Evolutionary conservation across 2,329 filamentous ascomycete genomes (phyloP).

Genomic region (Xylariaceae sp.): DNA sequence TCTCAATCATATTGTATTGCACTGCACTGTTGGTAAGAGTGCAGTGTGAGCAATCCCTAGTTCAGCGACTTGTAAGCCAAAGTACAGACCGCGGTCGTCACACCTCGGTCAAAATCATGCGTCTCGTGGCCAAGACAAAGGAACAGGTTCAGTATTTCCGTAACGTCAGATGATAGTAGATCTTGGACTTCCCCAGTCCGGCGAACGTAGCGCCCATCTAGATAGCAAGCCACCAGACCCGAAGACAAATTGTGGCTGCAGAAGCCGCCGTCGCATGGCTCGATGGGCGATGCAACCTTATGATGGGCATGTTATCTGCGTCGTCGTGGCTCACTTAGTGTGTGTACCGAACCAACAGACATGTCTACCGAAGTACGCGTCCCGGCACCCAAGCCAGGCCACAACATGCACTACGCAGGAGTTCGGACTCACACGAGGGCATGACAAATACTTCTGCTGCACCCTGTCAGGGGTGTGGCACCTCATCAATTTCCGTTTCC

Average conservation of each 20-base stretch:
- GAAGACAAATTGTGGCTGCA: slow-evolving; percentile 32
- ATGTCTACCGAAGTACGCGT: no score
- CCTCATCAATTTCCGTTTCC: slow-evolving; percentile 10
- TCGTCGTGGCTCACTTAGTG: slow-evolving; percentile 3
- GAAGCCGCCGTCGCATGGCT: slow-evolving; percentile 30
- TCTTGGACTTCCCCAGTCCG: slow-evolving; percentile 12
- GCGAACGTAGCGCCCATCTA: slow-evolving; percentile 26
- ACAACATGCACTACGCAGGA: not conserved
- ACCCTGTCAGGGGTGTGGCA: slow-evolving; percentile 12
- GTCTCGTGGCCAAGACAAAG: no score
- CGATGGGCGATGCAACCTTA: slow-evolving; percentile 29
- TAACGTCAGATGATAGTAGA: not conserved
- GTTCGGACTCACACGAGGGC: not conserved
- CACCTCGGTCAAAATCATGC: not conserved
- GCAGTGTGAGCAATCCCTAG: not conserved
- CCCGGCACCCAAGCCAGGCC: no score
- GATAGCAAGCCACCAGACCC: slow-evolving; percentile 28
- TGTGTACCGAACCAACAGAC: no score
- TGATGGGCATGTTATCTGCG: slow-evolving; percentile 20
- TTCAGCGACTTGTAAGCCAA: not conserved
- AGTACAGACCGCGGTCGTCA: not conserved
- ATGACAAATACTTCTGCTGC: slow-evolving; percentile 16
- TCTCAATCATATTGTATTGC: no score
- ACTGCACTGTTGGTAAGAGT: no score
- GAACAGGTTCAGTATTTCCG: no score